Conservation (phyloP, 192 early-diverging fungal genomes). For the Coemansia sp. region DNA sequence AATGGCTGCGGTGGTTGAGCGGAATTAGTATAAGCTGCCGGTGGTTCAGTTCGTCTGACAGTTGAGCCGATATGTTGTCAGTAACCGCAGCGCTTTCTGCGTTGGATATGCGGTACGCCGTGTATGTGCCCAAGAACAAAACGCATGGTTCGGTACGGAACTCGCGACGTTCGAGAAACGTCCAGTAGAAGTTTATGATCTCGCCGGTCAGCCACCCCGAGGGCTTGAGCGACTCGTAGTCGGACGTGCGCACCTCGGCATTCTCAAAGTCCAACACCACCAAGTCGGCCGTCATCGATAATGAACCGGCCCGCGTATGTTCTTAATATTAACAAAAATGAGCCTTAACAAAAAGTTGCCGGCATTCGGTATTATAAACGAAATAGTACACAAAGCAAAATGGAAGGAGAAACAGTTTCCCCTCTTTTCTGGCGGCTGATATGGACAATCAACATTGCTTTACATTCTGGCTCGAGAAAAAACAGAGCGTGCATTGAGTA, state of each 20-base stretch:
- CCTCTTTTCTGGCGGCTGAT: not conserved
- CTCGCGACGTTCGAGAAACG: constrained; percentile 47
- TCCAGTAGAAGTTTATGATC: constrained; percentile 58
- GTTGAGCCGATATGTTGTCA: constrained; percentile 43
- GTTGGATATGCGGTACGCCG: constrained; percentile 53
- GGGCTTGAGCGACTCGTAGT: constrained; percentile 50
- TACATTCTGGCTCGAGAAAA: not conserved
- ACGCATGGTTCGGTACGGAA: constrained; percentile 34
- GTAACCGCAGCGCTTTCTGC: constrained; percentile 40
- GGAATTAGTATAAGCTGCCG: constrained; percentile 46
- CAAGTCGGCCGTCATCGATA: constrained; percentile 23
- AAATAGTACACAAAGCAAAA: constrained; percentile 2
- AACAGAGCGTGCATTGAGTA: not conserved
- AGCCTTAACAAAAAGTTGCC: not conserved
- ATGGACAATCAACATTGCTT: not conserved
- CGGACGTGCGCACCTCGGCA: constrained; percentile 48
- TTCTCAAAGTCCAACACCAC: constrained; percentile 51
- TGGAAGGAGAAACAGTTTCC: not conserved
- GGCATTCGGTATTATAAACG: not conserved
- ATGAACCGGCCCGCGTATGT: not conserved
- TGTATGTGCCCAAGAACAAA: constrained; percentile 53
- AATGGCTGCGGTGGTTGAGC: constrained; percentile 51
- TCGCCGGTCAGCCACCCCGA: constrained; percentile 55
- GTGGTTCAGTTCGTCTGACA: constrained; percentile 36
- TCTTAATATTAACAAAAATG: too few species aligned